Base-by-base conservation (phyloP, 1,139 yeast genomes). In the Petasospora rhodanensis region DNA sequence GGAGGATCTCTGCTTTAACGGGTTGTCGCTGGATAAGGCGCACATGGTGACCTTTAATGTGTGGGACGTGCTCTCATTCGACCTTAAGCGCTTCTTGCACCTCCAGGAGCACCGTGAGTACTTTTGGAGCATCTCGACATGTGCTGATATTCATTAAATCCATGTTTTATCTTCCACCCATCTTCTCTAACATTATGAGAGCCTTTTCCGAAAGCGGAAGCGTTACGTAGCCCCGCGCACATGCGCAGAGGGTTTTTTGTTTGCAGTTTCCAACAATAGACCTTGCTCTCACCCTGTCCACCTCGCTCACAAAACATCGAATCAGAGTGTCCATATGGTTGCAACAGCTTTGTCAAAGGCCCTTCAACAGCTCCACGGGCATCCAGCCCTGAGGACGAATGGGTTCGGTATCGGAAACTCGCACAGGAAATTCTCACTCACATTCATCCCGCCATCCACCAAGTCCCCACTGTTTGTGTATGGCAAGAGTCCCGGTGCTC, bases 391-490 rank as follows among this genome's bases (percentile, higher is more conserved):
- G 22, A 48, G 59, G 32, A 58, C 65, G 8, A 55, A 56, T 33
- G 66, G 66, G 32, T 55, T 60, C 47, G 66, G 66, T 35, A 58
- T 61, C 25, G 65, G 61, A 7, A 59, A 58, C 35, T 56, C 63
- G 3, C 64, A 60, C 33, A 52, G 75, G 35, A 66, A 68, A 40
- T 59, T 70, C 15, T 65, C 72, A 2, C 47, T 70, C 7, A 40
- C 43, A 3, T 80, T 75, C 53, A 70, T 80, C n/a, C 85, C 86
- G 1, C 86, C 87, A 0, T 74, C 83, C 27, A 79, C 84, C 1
- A 71, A 75, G 45, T 71, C 73, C 32, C 87, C 87, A 1, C 58
- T 80, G 34, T 80, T 80, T 45, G 63, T 68, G 26, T 79, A 79
- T 51, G 81, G 78, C 24, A 70, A 64, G 16, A 32, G 41, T 4